These are phyloP conservation scores for Cyberlindnera americana DNA, from an alignment of 805 yeast species.

Conservation along the genomic window DNA sequence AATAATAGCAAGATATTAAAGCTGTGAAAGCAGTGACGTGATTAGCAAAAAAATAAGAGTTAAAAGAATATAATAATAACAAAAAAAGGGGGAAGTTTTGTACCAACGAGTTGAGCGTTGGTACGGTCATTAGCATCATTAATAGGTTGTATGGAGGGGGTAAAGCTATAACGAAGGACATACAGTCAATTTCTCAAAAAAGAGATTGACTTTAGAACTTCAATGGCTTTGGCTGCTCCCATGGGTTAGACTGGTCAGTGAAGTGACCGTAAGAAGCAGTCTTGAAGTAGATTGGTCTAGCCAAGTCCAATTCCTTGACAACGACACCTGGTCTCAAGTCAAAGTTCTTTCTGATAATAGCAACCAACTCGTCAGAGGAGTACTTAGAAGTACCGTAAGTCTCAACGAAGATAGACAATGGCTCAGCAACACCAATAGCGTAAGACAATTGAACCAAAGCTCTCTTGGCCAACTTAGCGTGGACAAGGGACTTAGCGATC, in stretches of 20 bases:
- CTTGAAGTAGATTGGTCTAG: slow-evolving; percentile 98
- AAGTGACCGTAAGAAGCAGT: slow-evolving; percentile 99
- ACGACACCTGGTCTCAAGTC: slow-evolving; percentile 99
- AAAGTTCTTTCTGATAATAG: slow-evolving; percentile 88
- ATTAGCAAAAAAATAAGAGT: not conserved
- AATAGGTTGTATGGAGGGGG: slow-evolving; percentile 1
- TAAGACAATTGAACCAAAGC: slow-evolving; percentile 97
- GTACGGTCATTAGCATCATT: slow-evolving; percentile 17
- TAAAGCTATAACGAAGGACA: too few relatives aligned
- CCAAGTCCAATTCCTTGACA: slow-evolving; percentile 94
- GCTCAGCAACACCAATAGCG: slow-evolving; percentile 99
- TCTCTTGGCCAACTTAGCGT: slow-evolving; percentile 94
- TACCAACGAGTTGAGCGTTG: slow-evolving; percentile 21
- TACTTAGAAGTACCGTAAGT: slow-evolving; percentile 96
- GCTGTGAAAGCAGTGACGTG: slow-evolving; percentile 3
- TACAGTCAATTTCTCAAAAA: too few relatives aligned
- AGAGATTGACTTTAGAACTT: slow-evolving; percentile 52
- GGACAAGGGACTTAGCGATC: slow-evolving; percentile 98
- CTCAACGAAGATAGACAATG: slow-evolving; percentile 95
- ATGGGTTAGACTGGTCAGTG: slow-evolving; percentile 97
- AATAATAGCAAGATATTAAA: slow-evolving; percentile 12
- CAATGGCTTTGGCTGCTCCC: slow-evolving; percentile 95
- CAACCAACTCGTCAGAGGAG: slow-evolving; percentile 86
- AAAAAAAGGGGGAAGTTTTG: slow-evolving; percentile 4
- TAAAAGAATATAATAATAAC: not conserved